Base-by-base conservation (phyloP, 164 flowering plant genomes). In the Liriodendron chinense region DNA sequence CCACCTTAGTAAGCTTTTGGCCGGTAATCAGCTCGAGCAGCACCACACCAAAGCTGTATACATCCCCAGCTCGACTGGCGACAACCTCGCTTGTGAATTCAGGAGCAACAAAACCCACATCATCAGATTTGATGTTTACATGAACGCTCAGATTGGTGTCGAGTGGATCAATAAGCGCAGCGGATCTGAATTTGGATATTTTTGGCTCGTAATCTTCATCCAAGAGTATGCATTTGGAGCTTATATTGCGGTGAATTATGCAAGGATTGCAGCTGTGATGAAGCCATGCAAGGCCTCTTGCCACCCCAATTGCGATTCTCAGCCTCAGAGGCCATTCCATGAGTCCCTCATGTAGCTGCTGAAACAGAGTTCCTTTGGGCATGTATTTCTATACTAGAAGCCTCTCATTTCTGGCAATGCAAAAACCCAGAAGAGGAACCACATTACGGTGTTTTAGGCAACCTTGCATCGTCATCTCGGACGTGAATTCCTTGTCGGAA, bases 181-280 rank as follows among this genome's bases (percentile, higher is more conserved):
- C 80, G 0, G 61, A 72, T 16, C 82, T 79, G 47, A 77, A 77
- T 26, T 77, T 71, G 7, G 82, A 80, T 64, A 80, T 77, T 74
- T 74, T 74, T 2, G 82, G 78, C 73, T 90, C 92, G 65, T 84
- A 89, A 56, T 88, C 86, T 23, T 71, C 82, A 78, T 89, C 89
- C 76, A 92, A 76, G 47, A 90, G 70, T 9, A 92, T 89, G 86
- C 92, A 88, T 57, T 90, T 90, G 4, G 96, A 89, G 79, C 91
- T 92, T 74, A 92, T 89, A 75, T 90, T 90, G 57, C 94, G 78
- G 68, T 92, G 96, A 47, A 92, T 77, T 59, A 92, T 89, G 2
- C 96, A 82, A 23, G 96, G 94, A 67, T 90, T 88, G 84, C 96
- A 92, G 74, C 34, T 87, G 74, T 92, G 96, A 74, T 92, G 96